phyloP scores from a whole-genome alignment of 352 stramenopile genomes.

The Globisporangium emineosum region DNA sequence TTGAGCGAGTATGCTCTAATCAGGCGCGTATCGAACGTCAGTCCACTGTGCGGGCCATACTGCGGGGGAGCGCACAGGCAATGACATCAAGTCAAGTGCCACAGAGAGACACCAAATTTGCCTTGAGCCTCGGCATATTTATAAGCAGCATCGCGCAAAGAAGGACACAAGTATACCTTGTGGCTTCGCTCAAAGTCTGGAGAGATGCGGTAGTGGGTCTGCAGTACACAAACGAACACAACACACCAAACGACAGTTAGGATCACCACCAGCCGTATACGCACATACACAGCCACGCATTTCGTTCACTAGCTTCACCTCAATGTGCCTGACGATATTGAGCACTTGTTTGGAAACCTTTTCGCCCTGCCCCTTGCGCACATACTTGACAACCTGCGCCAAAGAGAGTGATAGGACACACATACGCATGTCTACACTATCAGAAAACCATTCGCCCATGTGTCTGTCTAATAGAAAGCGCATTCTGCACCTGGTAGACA shows the following conservation, averaged over 20 bases:
- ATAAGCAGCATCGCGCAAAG: neutral
- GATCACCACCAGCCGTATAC: neutral
- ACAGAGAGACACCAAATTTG: neutral
- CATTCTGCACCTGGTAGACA: conserved; percentile 38
- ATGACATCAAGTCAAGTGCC: neutral
- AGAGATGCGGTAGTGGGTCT: conserved; percentile 49
- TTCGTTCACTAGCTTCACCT: conserved; percentile 20
- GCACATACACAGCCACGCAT: neutral
- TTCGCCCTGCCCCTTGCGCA: conserved; percentile 31
- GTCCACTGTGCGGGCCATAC: conserved; percentile 59
- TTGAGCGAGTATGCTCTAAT: conserved; percentile 55
- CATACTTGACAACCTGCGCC: conserved; percentile 51
- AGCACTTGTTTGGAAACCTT: conserved; percentile 32
- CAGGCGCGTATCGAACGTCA: conserved; percentile 57
- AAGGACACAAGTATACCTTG: conserved; percentile 25
- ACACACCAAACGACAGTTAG: neutral
- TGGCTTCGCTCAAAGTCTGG: conserved; percentile 44
- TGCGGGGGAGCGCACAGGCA: conserved; percentile 16
- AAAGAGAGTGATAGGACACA: neutral
- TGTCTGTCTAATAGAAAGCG: neutral
- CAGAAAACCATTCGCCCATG: neutral
- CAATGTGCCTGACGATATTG: conserved; percentile 46
- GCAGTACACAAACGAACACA: conserved; percentile 1
- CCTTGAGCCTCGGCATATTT: neutral
- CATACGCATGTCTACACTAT: no score